A percentile compares a stretch with the other conserved stretches of the same genome.
These are phyloP conservation scores for Fusarium hostae DNA, from an alignment of 2,329 filamentous ascomycete species.

Conservation along the genomic window DNA sequence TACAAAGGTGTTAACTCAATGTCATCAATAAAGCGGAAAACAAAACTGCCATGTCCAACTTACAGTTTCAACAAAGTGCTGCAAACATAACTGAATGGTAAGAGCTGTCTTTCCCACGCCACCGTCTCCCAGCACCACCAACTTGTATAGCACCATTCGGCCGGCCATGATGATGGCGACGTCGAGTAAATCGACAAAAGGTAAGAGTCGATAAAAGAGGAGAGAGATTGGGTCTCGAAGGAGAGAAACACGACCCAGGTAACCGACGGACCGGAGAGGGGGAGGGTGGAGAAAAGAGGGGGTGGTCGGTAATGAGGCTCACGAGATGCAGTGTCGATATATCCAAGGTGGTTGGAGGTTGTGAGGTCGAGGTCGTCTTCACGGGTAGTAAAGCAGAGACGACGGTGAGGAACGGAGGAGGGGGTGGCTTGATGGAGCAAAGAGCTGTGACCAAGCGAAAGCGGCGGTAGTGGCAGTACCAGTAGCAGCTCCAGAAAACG, in stretches of 20 bases:
- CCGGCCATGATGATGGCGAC: conserved; percentile 73
- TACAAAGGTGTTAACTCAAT: conserved; percentile 25
- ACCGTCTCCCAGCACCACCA: conserved; percentile 94
- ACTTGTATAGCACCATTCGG: conserved; percentile 95
- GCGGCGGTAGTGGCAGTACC: background rate
- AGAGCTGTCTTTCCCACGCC: conserved; percentile 94
- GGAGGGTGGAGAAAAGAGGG: conserved; percentile 33
- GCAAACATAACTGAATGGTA: conserved; percentile 95
- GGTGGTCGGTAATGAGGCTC: conserved; percentile 37
- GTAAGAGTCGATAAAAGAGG: conserved; percentile 28
- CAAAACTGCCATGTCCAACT: conserved; percentile 48
- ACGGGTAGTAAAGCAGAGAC: conserved; percentile 36
- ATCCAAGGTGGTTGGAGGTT: conserved; percentile 35
- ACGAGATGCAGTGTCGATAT: conserved; percentile 28
- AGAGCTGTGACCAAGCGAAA: conserved; percentile 41
- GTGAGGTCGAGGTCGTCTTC: conserved; percentile 43
- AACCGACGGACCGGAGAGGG: conserved; percentile 31
- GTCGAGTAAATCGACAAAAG: conserved; percentile 36
- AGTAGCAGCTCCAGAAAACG: background rate
- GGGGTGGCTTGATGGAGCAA: conserved; percentile 46
- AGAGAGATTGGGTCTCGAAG: conserved; percentile 16
- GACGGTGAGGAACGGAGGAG: conserved; percentile 43
- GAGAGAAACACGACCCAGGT: conserved; percentile 20
- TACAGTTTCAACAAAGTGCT: conserved; percentile 97
- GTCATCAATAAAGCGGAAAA: background rate